These are phyloP conservation scores for Chlorella variabilis DNA, from an alignment of 163 green algal species.

Conservation along the genomic window DNA sequence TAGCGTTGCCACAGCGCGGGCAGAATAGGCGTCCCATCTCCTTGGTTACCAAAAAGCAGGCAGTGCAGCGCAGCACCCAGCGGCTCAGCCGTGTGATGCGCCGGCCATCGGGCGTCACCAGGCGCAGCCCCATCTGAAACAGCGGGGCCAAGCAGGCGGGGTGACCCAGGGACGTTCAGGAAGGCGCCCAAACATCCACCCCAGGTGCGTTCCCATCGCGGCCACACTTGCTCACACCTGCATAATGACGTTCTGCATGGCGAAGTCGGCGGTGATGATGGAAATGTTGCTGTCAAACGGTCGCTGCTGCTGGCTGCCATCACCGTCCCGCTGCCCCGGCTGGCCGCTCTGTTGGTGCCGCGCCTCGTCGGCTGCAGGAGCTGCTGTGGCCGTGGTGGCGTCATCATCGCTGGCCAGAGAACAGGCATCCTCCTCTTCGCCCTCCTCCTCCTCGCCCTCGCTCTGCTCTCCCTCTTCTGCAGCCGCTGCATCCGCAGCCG, in stretches of 20 bases:
- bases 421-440: slow-evolving; percentile 13
- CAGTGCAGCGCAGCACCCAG: slow-evolving; percentile 78
- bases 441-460: not conserved
- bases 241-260: slow-evolving; percentile 99
- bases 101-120: slow-evolving; percentile 83
- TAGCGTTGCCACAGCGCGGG: slow-evolving; percentile 92
- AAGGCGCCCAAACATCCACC: too few species aligned
- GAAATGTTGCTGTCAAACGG: slow-evolving; percentile 64
- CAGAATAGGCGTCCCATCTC: slow-evolving; percentile 92
- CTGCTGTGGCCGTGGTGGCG: not conserved
- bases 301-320: not conserved
- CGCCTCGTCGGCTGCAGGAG: not conserved
- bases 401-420: slow-evolving; percentile 39
- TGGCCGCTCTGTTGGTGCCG: not conserved
- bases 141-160: too few species aligned
- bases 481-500: slow-evolving; percentile 24
- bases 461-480: slow-evolving; percentile 2
- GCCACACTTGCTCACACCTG: too few species aligned
- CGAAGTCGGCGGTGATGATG: slow-evolving; percentile 91
- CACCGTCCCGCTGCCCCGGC: not conserved
- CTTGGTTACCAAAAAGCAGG: slow-evolving; percentile 68
- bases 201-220: too few species aligned
- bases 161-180: too few species aligned
- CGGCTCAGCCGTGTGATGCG: slow-evolving; percentile 74
- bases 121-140: slow-evolving; percentile 86